A percentile compares a stretch with the other conserved stretches of the same genome.
phyloP scores from a whole-genome alignment of 2,329 filamentous ascomycete species.

The Zymoseptoria brevis region DNA sequence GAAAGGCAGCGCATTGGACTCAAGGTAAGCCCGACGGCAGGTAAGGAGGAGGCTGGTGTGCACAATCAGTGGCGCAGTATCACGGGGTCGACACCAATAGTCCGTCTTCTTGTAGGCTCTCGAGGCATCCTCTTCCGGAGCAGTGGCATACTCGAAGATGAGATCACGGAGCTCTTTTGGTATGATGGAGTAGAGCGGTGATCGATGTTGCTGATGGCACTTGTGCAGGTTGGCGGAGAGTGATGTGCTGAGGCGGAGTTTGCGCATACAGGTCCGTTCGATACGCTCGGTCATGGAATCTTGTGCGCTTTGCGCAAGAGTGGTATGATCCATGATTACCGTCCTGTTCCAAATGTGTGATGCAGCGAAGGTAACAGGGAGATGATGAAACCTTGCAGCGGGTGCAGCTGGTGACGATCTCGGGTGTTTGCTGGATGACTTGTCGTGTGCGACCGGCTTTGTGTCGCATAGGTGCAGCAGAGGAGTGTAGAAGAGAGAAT shows the following conservation, averaged over 20 bases:
- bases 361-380: not conserved
- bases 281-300: not conserved
- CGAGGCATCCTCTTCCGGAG: slow-evolving; percentile 23
- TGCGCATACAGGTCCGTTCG: slow-evolving; percentile 3
- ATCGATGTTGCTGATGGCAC: slow-evolving; percentile 8
- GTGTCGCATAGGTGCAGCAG: no score
- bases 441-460: no score
- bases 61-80: slow-evolving; percentile 19
- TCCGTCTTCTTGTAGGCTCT: slow-evolving; percentile 19
- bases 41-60: slow-evolving; percentile 27
- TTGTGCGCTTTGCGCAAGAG: not conserved
- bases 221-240: slow-evolving; percentile 5
- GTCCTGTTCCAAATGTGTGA: not conserved
- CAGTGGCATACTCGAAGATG: slow-evolving; percentile 31
- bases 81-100: slow-evolving; percentile 30
- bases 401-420: no score
- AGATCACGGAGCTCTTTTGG: slow-evolving; percentile 19
- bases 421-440: no score
- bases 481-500: no score
- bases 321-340: not conserved
- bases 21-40: slow-evolving; percentile 31
- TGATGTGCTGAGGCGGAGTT: slow-evolving; percentile 4
- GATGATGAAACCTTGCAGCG: no score
- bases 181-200: slow-evolving; percentile 10
- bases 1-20: slow-evolving; percentile 26